Evolutionary conservation across 371 early-diverging fungal species (phyloP).

Genomic region (Lichtheimia ramosa): DNA sequence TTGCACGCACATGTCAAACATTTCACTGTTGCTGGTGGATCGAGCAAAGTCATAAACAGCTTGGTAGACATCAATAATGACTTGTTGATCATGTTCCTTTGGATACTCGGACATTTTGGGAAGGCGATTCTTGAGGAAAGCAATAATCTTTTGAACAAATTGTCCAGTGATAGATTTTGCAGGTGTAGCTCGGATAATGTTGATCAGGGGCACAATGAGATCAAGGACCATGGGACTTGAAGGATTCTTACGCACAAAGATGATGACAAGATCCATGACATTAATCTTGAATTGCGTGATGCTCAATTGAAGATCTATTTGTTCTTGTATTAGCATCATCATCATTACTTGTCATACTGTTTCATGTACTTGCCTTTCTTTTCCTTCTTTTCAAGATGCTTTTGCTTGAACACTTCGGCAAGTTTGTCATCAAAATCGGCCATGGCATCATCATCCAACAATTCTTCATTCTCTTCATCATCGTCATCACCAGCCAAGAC

Average conservation of each 20-base stretch:
- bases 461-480: constrained; percentile 60
- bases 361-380: constrained; percentile 29
- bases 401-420: constrained; percentile 85
- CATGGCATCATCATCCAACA: constrained; percentile 90
- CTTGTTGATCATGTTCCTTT: constrained; percentile 42
- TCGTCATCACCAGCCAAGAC: constrained; percentile 43
- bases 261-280: constrained; percentile 78
- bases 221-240: constrained; percentile 70
- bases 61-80: constrained; percentile 56
- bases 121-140: constrained; percentile 64
- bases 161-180: constrained; percentile 59
- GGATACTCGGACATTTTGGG: constrained; percentile 68
- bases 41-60: constrained; percentile 73
- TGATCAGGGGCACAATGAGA: constrained; percentile 69
- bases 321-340: neutral
- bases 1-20: constrained; percentile 48
- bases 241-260: constrained; percentile 73
- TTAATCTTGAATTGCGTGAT: constrained; percentile 88
- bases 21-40: constrained; percentile 46
- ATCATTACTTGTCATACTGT: neutral
- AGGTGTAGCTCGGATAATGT: constrained; percentile 55
- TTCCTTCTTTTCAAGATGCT: constrained; percentile 69
- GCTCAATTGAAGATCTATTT: constrained; percentile 62
- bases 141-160: constrained; percentile 66
- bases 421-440: constrained; percentile 88